Evolutionary conservation across 2,329 filamentous ascomycete genomes (phyloP).

Genomic region (Penicillium sp.): DNA sequence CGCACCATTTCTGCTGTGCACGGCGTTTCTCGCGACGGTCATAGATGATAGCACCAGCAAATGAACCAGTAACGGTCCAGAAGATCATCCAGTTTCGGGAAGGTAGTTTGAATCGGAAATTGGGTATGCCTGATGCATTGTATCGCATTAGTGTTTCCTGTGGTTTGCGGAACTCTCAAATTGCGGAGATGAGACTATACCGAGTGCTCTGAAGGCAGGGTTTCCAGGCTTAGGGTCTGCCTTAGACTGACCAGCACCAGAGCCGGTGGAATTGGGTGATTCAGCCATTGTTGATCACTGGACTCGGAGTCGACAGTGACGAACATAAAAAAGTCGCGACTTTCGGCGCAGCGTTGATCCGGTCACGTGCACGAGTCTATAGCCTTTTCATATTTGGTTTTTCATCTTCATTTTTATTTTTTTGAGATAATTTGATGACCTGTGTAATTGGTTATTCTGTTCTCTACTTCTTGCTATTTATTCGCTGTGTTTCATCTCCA

Average conservation of each 20-base stretch:
- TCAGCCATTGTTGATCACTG: conserved; percentile 32
- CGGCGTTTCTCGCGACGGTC: conserved; percentile 86
- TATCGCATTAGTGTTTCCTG: conserved; percentile 11
- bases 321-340: conserved; percentile 18
- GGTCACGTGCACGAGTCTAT: conserved; percentile 14
- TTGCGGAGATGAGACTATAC: conserved; percentile 27
- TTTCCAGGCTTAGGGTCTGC: conserved; percentile 52
- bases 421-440: no score
- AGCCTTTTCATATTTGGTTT: background rate
- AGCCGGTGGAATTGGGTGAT: conserved; percentile 31
- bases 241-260: conserved; percentile 36
- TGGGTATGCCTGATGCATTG: conserved; percentile 62
- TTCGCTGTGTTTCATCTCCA: background rate
- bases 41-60: conserved; percentile 78
- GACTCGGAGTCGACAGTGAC: background rate
- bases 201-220: conserved; percentile 69
- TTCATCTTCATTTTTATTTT: no score
- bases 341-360: conserved; percentile 12
- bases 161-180: background rate
- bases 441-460: no score
- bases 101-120: conserved; percentile 74
- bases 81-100: conserved; percentile 99
- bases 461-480: no score
- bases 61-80: conserved; percentile 68
- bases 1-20: conserved; percentile 79